phyloP scores from a whole-genome alignment of 305 asterid genomes.

The Withania somnifera region DNA sequence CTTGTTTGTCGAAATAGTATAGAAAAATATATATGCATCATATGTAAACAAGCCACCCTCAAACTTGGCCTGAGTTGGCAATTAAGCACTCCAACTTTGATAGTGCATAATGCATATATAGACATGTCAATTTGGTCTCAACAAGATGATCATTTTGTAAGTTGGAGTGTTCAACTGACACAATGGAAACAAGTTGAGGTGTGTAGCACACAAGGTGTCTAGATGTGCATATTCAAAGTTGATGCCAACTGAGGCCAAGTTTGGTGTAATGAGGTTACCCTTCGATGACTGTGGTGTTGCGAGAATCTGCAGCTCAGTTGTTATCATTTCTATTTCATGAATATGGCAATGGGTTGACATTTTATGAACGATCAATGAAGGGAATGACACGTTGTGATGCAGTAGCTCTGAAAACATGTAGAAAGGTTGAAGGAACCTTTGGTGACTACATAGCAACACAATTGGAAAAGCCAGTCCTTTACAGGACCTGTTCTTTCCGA shows the following conservation, averaged over 20 bases:
- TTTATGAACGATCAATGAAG: constrained; percentile 23
- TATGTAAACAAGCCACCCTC: too few species aligned
- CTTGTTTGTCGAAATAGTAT: too few species aligned
- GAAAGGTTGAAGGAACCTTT: constrained; percentile 50
- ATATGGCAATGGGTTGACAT: constrained; percentile 25
- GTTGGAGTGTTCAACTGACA: background rate
- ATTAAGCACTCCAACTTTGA: background rate
- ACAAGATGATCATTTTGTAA: background rate
- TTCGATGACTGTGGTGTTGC: constrained; percentile 37
- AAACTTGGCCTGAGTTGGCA: too few species aligned
- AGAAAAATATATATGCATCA: too few species aligned
- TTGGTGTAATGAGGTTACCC: constrained; percentile 50
- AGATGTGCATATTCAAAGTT: background rate
- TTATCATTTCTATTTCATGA: constrained; percentile 27
- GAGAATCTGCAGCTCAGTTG: constrained; percentile 29
- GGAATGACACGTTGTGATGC: constrained; percentile 39
- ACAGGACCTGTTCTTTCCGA: constrained; percentile 45
- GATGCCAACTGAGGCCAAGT: too few species aligned
- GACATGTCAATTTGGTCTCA: background rate
- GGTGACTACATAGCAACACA: constrained; percentile 37
- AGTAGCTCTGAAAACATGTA: constrained; percentile 41
- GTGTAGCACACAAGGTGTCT: background rate
- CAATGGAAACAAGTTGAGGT: background rate
- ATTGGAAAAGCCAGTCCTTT: constrained; percentile 31
- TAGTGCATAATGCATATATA: accelerated